Conservation (phyloP, 352 stramenopile genomes). For the Phytophthora constricta region DNA sequence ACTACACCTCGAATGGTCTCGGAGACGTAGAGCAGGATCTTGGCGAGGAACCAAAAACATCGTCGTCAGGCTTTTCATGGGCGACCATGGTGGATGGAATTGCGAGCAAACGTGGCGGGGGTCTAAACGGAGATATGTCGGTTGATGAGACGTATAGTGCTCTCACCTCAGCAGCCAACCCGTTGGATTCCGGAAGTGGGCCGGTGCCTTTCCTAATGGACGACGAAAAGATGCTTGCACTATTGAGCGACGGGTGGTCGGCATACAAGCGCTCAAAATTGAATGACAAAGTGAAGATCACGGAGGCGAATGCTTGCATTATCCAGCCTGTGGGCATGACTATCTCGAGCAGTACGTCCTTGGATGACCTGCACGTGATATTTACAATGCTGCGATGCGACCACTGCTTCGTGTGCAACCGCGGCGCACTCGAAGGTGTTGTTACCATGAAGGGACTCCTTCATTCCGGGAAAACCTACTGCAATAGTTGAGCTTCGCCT, state of each 20-base stretch:
- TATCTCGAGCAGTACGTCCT: conserved; percentile 69
- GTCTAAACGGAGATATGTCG: conserved; percentile 58
- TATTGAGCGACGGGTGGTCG: conserved; percentile 69
- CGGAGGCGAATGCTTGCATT: conserved; percentile 50
- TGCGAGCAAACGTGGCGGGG: conserved; percentile 42
- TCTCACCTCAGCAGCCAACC: conserved; percentile 32
- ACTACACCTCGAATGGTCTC: conserved; percentile 51
- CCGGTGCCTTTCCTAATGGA: conserved; percentile 74
- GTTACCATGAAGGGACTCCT: conserved; percentile 76
- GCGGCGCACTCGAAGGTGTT: conserved; percentile 74
- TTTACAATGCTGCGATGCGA: conserved; percentile 89
- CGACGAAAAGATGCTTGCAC: conserved; percentile 71
- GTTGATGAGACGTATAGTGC: conserved; percentile 64
- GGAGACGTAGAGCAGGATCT: conserved; percentile 61
- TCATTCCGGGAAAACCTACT: conserved; percentile 42
- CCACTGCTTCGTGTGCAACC: conserved; percentile 84
- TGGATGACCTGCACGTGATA: conserved; percentile 85
- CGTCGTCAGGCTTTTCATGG: too few species aligned
- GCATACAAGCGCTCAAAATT: conserved; percentile 55
- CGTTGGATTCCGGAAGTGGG: conserved; percentile 5
- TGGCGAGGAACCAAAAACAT: conserved; percentile 50
- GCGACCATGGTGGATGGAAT: conserved; percentile 56
- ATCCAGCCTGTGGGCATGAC: conserved; percentile 74
- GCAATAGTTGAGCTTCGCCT: too few species aligned
- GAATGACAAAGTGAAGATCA: conserved; percentile 62